A percentile compares a stretch with the other conserved stretches of the same genome.
phyloP scores from a whole-genome alignment of 2,329 filamentous ascomycete genomes.

The Cercospora zeina region DNA sequence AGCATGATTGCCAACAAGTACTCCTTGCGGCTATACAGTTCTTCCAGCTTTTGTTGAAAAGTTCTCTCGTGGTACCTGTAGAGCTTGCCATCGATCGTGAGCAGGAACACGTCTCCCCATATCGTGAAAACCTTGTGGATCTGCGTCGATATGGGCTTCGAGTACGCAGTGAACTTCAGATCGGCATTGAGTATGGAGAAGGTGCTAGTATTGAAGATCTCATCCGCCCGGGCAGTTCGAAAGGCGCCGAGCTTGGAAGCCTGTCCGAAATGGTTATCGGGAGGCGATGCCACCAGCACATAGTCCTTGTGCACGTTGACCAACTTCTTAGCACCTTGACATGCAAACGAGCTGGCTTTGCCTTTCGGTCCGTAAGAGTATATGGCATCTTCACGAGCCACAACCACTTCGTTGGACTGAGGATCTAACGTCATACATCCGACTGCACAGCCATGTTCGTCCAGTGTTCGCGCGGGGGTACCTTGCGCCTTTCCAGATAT shows the following conservation, averaged over 20 bases:
- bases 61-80: conserved; percentile 87
- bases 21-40: conserved; percentile 90
- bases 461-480: conserved; percentile 80
- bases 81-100: conserved; percentile 89
- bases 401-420: conserved; percentile 77
- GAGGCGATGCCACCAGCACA: conserved; percentile 81
- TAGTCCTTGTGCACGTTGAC: conserved; percentile 81
- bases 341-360: conserved; percentile 82
- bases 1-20: conserved; percentile 90
- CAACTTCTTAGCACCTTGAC: conserved; percentile 84
- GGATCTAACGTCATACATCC: conserved; percentile 91
- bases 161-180: conserved; percentile 84
- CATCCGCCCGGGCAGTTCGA: conserved; percentile 69
- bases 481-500: conserved; percentile 88
- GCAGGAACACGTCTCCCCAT: conserved; percentile 89
- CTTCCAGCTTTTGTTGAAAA: conserved; percentile 85
- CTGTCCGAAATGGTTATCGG: conserved; percentile 56
- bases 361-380: conserved; percentile 89
- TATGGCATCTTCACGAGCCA: conserved; percentile 92
- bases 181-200: conserved; percentile 93
- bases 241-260: conserved; percentile 70
- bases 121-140: conserved; percentile 78
- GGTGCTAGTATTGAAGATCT: conserved; percentile 80
- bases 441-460: conserved; percentile 86
- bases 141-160: conserved; percentile 77